A percentile compares a stretch with the other conserved stretches of the same genome.
Evolutionary conservation across 768 basidiomycete genomes (phyloP).

Genomic region (Coprinopsis sp.): DNA sequence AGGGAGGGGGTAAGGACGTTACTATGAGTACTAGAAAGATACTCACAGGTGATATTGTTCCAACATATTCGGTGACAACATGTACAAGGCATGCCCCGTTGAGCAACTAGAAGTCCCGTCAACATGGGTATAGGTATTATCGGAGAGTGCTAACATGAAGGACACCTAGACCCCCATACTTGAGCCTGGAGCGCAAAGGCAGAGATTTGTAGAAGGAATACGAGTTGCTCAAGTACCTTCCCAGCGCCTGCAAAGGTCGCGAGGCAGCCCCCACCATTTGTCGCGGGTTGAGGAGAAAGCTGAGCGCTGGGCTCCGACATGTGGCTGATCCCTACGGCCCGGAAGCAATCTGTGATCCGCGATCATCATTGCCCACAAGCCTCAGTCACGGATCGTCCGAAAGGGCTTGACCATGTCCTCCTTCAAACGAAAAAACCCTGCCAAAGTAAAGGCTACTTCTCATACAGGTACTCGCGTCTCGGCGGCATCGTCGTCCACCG

Average conservation of each 20-base stretch:
- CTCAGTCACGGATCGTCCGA: too few relatives aligned
- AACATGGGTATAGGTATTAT: background rate
- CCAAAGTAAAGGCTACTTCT: conserved; percentile 31
- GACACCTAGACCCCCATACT: background rate
- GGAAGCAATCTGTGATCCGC: too few relatives aligned
- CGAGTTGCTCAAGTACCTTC: background rate
- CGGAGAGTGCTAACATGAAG: background rate
- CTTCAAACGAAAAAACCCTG: conserved; percentile 64
- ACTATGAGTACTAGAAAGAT: background rate
- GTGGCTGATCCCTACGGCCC: too few relatives aligned
- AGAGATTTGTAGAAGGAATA: background rate
- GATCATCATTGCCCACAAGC: too few relatives aligned
- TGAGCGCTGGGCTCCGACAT: background rate
- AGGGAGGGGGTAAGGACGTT: conserved; percentile 6
- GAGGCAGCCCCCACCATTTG: background rate
- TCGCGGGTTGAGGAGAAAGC: too few relatives aligned
- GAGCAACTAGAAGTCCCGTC: conserved; percentile 31
- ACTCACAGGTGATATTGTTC: conserved; percentile 16
- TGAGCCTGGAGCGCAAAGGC: background rate
- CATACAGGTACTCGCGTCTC: conserved; percentile 55
- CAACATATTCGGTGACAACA: conserved; percentile 58
- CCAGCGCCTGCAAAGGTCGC: background rate
- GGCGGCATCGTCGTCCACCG: conserved; percentile 49
- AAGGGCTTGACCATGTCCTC: conserved; percentile 79
- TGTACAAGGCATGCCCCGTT: conserved; percentile 59